These are phyloP conservation scores for Irpex sp. DNA, from an alignment of 1,284 basidiomycete species.

Conservation along the genomic window DNA sequence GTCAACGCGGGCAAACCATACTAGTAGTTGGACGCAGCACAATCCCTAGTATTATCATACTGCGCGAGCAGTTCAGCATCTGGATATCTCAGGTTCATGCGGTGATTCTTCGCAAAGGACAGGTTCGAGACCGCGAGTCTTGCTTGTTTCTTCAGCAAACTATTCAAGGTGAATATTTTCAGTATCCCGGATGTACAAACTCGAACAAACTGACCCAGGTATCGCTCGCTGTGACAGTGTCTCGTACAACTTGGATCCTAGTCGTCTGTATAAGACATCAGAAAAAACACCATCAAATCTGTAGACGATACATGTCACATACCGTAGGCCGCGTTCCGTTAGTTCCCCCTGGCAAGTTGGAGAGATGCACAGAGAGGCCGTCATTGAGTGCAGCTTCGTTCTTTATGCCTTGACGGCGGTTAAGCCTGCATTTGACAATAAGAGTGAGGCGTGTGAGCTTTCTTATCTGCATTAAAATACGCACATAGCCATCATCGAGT, in stretches of 20 bases:
- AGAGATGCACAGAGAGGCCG: neutral
- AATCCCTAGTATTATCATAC: too few relatives aligned
- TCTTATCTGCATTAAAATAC: neutral
- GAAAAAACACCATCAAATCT: neutral
- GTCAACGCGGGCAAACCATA: too few relatives aligned
- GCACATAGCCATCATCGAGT: neutral
- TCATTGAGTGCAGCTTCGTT: neutral
- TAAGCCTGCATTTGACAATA: neutral
- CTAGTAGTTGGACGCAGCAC: too few relatives aligned
- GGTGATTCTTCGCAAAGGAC: too few relatives aligned
- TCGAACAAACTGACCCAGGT: neutral
- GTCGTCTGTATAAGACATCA: neutral
- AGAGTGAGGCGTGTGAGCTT: neutral
- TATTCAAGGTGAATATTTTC: too few relatives aligned
- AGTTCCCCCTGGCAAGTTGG: neutral
- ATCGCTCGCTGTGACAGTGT: neutral
- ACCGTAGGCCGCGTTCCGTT: neutral
- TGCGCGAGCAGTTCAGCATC: too few relatives aligned
- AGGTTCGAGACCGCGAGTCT: too few relatives aligned
- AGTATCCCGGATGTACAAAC: neutral
- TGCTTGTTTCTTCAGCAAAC: too few relatives aligned
- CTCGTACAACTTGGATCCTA: neutral
- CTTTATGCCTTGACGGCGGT: neutral
- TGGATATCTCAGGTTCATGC: too few relatives aligned
- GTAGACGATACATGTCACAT: neutral